phyloP scores from a whole-genome alignment of 768 basidiomycete species.

The Rhizopogon sp. region DNA sequence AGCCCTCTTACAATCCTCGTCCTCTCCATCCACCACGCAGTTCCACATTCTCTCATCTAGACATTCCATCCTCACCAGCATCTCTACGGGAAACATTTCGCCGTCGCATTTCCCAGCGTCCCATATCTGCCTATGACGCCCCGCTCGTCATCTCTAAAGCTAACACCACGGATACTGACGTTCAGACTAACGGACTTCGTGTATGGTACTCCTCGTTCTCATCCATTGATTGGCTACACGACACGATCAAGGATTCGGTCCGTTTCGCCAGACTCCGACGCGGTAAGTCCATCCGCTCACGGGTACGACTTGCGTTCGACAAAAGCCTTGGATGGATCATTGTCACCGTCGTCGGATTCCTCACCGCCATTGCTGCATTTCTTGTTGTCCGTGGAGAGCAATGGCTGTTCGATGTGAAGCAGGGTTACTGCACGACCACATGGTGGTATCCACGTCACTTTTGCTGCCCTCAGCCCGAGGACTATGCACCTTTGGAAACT shows the following conservation, averaged over 20 bases:
- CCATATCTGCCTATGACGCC: conserved; percentile 72
- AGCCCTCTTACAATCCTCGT: conserved; percentile 31
- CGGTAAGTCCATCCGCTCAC: conserved; percentile 66
- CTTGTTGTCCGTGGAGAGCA: conserved; percentile 82
- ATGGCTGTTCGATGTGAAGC: conserved; percentile 88
- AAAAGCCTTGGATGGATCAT: conserved; percentile 85
- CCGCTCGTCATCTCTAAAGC: conserved; percentile 27
- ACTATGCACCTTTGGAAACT: conserved; percentile 12
- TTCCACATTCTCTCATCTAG: conserved; percentile 31
- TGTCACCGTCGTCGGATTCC: conserved; percentile 82
- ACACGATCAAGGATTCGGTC: conserved; percentile 89
- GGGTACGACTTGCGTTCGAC: conserved; percentile 59
- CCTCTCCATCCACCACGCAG: conserved; percentile 27
- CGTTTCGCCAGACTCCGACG: conserved; percentile 71
- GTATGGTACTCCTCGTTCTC: conserved; percentile 85
- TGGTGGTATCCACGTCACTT: conserved; percentile 78
- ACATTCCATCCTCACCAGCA: conserved; percentile 30
- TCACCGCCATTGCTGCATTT: conserved; percentile 84
- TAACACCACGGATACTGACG: conserved; percentile 38
- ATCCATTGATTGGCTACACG: conserved; percentile 95
- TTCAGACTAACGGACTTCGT: conserved; percentile 80
- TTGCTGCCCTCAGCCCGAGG: conserved; percentile 57
- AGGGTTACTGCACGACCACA: conserved; percentile 71
- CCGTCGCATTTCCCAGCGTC: conserved; percentile 39
- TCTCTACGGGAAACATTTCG: conserved; percentile 30